Percentiles rank a stretch among this genome's conserved stretches.
Evolutionary conservation across 192 early-diverging fungal species (phyloP).

Genomic region (Coemansia guatemalensis): DNA sequence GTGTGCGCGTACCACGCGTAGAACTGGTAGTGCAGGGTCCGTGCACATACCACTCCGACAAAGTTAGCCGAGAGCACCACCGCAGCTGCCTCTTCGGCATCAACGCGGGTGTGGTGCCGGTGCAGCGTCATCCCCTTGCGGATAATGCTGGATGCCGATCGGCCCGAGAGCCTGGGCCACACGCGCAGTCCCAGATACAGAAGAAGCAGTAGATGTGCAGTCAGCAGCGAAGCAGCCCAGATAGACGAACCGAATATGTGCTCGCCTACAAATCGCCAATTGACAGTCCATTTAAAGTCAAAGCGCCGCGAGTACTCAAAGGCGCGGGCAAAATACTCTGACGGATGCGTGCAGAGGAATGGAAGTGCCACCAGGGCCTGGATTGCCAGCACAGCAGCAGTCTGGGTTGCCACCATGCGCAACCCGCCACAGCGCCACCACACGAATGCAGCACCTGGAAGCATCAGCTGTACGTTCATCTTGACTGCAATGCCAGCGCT

Average conservation of each 20-base stretch:
- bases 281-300: conserved; percentile 91
- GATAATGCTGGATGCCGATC: conserved; percentile 12
- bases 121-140: conserved; percentile 8
- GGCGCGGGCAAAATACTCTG: conserved; percentile 68
- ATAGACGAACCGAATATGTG: conserved; percentile 61
- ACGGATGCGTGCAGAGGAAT: conserved; percentile 58
- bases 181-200: conserved; percentile 57
- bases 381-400: conserved; percentile 5
- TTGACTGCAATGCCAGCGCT: conserved; percentile 87
- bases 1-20: conserved; percentile 92
- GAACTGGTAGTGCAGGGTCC: conserved; percentile 96
- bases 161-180: conserved; percentile 52
- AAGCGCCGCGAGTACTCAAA: conserved; percentile 91
- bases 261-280: conserved; percentile 84
- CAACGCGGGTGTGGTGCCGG: neutral
- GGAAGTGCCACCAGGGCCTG: conserved; percentile 63
- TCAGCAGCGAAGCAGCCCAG: conserved; percentile 63
- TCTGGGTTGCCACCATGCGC: conserved; percentile 8
- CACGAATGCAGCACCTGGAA: conserved; percentile 77
- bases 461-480: conserved; percentile 93
- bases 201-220: conserved; percentile 62
- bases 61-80: conserved; percentile 85
- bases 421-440: conserved; percentile 39
- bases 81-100: conserved; percentile 13
- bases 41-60: conserved; percentile 84